Evolutionary conservation across 2,329 filamentous ascomycete genomes (phyloP), one percentile per base, ranked within the genome.

Genomic region (Monosporascus sp.): DNA sequence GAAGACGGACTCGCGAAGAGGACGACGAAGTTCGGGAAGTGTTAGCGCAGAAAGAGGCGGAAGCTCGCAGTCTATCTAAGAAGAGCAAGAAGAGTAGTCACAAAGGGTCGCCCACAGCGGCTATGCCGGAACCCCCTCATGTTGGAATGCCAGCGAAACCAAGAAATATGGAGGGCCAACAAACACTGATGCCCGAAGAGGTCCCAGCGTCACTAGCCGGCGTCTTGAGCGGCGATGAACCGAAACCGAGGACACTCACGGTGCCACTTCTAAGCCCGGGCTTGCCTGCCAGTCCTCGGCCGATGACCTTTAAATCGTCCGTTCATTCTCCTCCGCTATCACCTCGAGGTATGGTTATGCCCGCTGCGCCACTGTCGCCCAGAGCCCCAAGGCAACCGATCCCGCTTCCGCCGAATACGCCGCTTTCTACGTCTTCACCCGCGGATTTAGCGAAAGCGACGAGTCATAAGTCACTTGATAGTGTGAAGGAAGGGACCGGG

Each of bases 1-100:
- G 91, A 54, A 80, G 90, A 61, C 90, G 88, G 69, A 96, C 91
- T 3, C 82, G 92, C 50, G 90, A 93, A 67, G 90, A 96, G 56
- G 92, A 97, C 63, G 90, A 97, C 60, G 79, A 80, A 51, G 82
- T 90, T 51, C 83, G 92, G 47, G 89, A 93, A 65, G 76, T 83
- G 15, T 69, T 85, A n/a, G 83, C 81, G 1, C 67, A 81, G 47
- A 79, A 84, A 63, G 85, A 91, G 62, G 82, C 86, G 14, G 86
- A 90, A 63, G 77, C 80, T 27, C 80, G 87, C 54, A 91, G 88
- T 68, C 72, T 82, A 31, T 92, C 89, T 0, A 89, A 88, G 67
- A 90, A 88, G 75, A 85, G 79, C 68, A 85, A 80, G 65, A 77
- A 75, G 58, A 75, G 73, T 55, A 76, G 76, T 60, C 77, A 79